Conservation (phyloP, 208 protist genomes). For the Wallacemonas sp. region DNA sequence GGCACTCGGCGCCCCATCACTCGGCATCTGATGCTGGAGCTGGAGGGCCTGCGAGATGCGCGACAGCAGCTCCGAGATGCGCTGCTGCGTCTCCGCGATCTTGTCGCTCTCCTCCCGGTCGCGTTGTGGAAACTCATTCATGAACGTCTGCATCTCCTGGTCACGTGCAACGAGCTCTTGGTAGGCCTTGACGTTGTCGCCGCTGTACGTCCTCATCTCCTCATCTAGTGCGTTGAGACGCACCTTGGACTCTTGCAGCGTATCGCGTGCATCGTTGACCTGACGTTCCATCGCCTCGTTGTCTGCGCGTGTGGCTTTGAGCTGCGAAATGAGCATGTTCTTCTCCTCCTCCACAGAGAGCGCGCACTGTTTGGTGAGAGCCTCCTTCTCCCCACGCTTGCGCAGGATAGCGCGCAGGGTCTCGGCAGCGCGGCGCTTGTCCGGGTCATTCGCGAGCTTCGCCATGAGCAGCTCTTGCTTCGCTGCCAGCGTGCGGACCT, state of each 20-base stretch:
- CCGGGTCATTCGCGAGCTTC: constrained; percentile 67
- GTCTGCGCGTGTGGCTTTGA: constrained; percentile 70
- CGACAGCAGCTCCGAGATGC: constrained; percentile 67
- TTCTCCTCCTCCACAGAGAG: constrained; percentile 86
- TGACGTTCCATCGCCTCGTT: constrained; percentile 88
- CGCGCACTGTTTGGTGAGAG: constrained; percentile 70
- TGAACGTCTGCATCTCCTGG: constrained; percentile 83
- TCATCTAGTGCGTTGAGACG: constrained; percentile 73
- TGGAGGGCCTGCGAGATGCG: constrained; percentile 80
- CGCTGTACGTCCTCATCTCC: constrained; percentile 84
- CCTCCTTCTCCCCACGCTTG: constrained; percentile 66
- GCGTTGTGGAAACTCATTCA: constrained; percentile 81
- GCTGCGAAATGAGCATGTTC: constrained; percentile 75
- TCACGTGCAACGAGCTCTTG: constrained; percentile 85
- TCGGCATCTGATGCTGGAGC: constrained; percentile 75
- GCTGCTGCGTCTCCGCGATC: constrained; percentile 51
- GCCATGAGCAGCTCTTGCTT: constrained; percentile 83
- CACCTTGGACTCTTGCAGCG: constrained; percentile 62
- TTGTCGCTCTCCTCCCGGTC: constrained; percentile 69
- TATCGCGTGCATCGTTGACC: constrained; percentile 74
- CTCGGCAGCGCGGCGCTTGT: constrained; percentile 74
- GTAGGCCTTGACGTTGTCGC: constrained; percentile 81
- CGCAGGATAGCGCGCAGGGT: constrained; percentile 69
- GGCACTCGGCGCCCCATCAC: constrained; percentile 45
- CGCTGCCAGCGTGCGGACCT: constrained; percentile 75